Evolutionary conservation across 1,284 basidiomycete species (phyloP).

Genomic region (Cutaneotrichosporon sp.): DNA sequence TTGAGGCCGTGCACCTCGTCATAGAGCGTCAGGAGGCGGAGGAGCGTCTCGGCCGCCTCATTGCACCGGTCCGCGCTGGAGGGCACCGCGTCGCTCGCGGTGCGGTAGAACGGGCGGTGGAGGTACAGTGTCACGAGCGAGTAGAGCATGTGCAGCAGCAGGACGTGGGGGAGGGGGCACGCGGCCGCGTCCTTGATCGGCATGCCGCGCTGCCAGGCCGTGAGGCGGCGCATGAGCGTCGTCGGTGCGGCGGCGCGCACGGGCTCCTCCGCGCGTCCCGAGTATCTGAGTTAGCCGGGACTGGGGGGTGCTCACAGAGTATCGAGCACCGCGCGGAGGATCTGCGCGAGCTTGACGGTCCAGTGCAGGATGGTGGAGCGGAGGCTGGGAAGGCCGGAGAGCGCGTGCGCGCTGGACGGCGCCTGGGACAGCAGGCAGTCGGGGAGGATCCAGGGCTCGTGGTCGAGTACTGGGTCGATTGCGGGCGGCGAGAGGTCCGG

Average conservation of each 20-base stretch:
- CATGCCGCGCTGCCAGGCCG: conserved; percentile 20
- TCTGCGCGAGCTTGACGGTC: conserved; percentile 20
- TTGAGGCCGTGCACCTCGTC: conserved; percentile 10
- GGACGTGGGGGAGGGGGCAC: conserved; percentile 27
- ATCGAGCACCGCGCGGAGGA: conserved; percentile 23
- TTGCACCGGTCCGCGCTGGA: conserved; percentile 24
- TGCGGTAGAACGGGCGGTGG: conserved; percentile 30
- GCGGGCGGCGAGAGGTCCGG: conserved; percentile 9
- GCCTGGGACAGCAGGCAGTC: not conserved
- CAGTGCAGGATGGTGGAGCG: conserved; percentile 31
- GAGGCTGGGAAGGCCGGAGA: conserved; percentile 21
- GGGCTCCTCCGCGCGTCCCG: conserved; percentile 2
- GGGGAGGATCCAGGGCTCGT: conserved; percentile 16
- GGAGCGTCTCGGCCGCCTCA: conserved; percentile 20
- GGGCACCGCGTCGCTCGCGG: not conserved
- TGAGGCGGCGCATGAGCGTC: conserved; percentile 18
- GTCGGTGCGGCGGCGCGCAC: conserved; percentile 8
- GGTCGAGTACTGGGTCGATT: conserved; percentile 22
- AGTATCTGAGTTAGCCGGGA: conserved; percentile 13
- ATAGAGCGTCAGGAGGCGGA: conserved; percentile 17
- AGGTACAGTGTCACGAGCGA: conserved; percentile 27
- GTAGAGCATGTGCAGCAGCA: conserved; percentile 29
- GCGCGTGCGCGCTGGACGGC: not conserved
- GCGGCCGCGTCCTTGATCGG: conserved; percentile 22
- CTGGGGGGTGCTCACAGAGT: conserved; percentile 3